Percentiles rank a stretch among this genome's conserved stretches.
These are phyloP conservation scores for Acanthamoeba quina DNA, from an alignment of 208 protist genomes.

Conservation along the genomic window DNA sequence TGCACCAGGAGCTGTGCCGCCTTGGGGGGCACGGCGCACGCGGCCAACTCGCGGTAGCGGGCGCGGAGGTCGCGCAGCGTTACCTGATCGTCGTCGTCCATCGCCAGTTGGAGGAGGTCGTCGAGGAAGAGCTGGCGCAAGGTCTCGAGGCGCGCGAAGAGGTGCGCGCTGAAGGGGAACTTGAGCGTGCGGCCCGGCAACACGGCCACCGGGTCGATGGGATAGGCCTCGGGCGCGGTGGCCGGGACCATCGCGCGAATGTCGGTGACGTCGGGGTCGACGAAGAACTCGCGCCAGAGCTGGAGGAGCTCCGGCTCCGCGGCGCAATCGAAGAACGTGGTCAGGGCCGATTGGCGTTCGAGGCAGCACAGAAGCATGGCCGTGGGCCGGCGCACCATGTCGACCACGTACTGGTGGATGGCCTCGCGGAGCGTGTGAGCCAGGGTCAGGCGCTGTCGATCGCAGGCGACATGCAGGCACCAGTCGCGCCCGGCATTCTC, in stretches of 20 bases:
- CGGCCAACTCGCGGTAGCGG: not conserved
- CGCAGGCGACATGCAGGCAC: not conserved
- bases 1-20: not conserved
- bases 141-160: slow-evolving; percentile 12
- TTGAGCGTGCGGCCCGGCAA: not conserved
- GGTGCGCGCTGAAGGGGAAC: slow-evolving; percentile 7
- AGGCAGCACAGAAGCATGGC: slow-evolving; percentile 10
- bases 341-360: slow-evolving; percentile 1
- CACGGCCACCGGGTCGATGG: not conserved
- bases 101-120: not conserved
- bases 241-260: not conserved
- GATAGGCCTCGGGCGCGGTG: slow-evolving; percentile 22
- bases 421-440: not conserved
- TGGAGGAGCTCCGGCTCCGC: not conserved
- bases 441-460: not conserved
- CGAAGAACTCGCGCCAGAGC: not conserved
- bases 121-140: slow-evolving; percentile 15
- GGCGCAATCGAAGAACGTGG: not conserved
- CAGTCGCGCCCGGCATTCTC: not conserved
- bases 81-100: not conserved
- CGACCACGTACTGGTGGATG: slow-evolving; percentile 14
- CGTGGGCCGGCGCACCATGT: slow-evolving; percentile 12
- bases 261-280: slow-evolving; percentile 12
- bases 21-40: not conserved
- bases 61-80: no score